Evolutionary conservation across 2,329 filamentous ascomycete genomes (phyloP), one percentile per base, ranked within the genome.

Genomic region (Verticillium nonalfalfae): DNA sequence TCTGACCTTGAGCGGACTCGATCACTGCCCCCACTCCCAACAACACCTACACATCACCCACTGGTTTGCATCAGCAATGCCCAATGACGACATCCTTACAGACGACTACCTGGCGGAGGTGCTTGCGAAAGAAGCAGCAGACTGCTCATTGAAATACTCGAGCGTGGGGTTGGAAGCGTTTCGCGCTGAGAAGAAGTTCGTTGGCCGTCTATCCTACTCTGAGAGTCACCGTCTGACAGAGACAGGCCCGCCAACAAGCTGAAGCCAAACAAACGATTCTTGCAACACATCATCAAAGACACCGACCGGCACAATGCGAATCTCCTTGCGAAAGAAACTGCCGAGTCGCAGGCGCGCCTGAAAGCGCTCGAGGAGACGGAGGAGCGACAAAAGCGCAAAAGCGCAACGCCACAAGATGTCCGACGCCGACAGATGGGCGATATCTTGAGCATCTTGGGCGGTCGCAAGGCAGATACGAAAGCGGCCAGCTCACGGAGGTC

Each of bases 301-400:
- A 96, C 92, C 9, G 90, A 96, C 68, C 89, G 76, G 60, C 94
- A 99, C 76, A 99, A 99, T 81, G 87, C 90, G 31, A 90, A 91
- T 1, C 80, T 98, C 35, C 85, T 92, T 18, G 91, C 90, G 1
- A 96, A 89, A 70, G 94, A 98, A 73, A 87, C 88, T 33, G 86
- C 90, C 57, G 93, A 98, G 66, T 87, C 92, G 0, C 82, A 83
- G 64, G 86, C 86, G 4, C 86, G 91, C 21, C 81, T 96, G 60
- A 83, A 84, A 66, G 79, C 81, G 60, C 75, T 93, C 54, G 82
- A 85, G 61, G 74, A 73, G 58, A 76, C 76, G 34, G 78, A 80
- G 64, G 77, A 80, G 61, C 72, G 71, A 35, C 79, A 79, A 66
- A 71, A 75, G 59, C 80, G 77, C 62, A 73, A 72, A 57, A 79